phyloP scores from a whole-genome alignment of 108 stramenopile species.

The Conticribra weissflogii region DNA sequence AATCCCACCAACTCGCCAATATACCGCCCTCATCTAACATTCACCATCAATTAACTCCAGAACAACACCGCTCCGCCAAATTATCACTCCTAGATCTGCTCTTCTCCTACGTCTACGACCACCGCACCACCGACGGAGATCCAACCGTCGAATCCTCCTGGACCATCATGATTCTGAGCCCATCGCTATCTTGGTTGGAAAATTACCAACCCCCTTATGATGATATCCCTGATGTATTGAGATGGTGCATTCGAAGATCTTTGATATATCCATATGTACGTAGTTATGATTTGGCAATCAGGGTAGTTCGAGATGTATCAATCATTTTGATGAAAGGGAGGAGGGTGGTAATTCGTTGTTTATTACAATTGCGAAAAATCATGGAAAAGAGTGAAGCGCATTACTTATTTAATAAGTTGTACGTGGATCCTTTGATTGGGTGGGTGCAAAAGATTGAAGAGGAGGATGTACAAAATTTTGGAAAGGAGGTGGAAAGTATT shows the following conservation, averaged over 20 bases:
- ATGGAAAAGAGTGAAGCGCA: constrained; percentile 89
- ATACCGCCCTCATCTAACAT: constrained; percentile 51
- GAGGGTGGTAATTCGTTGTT: constrained; percentile 68
- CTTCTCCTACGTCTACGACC: constrained; percentile 91
- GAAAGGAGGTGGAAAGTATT: constrained; percentile 14
- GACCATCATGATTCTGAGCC: constrained; percentile 85
- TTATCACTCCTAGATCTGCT: constrained; percentile 79
- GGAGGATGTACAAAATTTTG: constrained; percentile 26
- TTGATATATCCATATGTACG: constrained; percentile 92
- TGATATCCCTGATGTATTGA: constrained; percentile 37
- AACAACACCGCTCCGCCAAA: constrained; percentile 33
- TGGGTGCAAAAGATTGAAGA: constrained; percentile 70
- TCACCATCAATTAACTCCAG: constrained; percentile 10
- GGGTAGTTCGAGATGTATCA: constrained; percentile 51
- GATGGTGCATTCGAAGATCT: constrained; percentile 68
- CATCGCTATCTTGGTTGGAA: constrained; percentile 87
- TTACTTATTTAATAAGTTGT: constrained; percentile 90
- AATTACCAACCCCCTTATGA: constrained; percentile 45
- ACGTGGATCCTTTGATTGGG: constrained; percentile 69
- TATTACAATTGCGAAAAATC: constrained; percentile 75
- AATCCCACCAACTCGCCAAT: constrained; percentile 63
- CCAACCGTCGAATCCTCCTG: constrained; percentile 92
- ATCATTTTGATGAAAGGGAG: constrained; percentile 60
- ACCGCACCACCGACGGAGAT: constrained; percentile 89
- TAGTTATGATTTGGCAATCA: constrained; percentile 56